Percentiles rank a stretch among this genome's conserved stretches.
Evolutionary conservation across 1,284 basidiomycete species (phyloP).

Genomic region (Ceratobasidium papillatum): DNA sequence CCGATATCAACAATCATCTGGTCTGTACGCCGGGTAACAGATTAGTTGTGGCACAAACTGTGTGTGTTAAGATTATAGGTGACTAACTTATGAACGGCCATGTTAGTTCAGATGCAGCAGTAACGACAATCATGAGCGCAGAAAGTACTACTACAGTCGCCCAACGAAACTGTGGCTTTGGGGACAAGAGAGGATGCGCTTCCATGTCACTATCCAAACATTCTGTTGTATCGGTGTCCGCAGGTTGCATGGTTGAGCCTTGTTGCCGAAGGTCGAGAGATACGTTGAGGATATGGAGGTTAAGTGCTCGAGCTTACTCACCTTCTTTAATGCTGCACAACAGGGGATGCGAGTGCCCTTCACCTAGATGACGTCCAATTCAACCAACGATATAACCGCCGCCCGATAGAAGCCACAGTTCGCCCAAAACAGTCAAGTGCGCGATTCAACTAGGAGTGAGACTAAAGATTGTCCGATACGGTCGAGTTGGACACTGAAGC

Average conservation of each 20-base stretch:
- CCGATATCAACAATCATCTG: slow-evolving; percentile 30
- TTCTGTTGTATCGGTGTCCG: not conserved
- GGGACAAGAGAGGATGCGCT: not conserved
- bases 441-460: not conserved
- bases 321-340: not conserved
- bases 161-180: slow-evolving; percentile 12
- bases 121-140: not conserved
- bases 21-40: not conserved
- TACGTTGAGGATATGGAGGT: not conserved
- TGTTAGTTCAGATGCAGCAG: slow-evolving; percentile 18
- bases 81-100: slow-evolving; percentile 37
- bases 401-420: slow-evolving; percentile 12
- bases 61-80: not conserved
- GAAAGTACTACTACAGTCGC: slow-evolving; percentile 6
- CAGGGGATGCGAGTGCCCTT: not conserved
- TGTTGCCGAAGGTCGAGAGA: not conserved
- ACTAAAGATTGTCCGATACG: slow-evolving; percentile 1
- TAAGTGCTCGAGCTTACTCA: not conserved
- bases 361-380: not conserved
- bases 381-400: not conserved
- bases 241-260: not conserved
- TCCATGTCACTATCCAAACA: not conserved
- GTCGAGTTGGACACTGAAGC: not conserved
- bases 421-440: not conserved
- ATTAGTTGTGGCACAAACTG: not conserved